Percentiles rank a stretch among this genome's conserved stretches.
phyloP scores from a whole-genome alignment of 2,329 filamentous ascomycete species.

The Penicillium sp. region DNA sequence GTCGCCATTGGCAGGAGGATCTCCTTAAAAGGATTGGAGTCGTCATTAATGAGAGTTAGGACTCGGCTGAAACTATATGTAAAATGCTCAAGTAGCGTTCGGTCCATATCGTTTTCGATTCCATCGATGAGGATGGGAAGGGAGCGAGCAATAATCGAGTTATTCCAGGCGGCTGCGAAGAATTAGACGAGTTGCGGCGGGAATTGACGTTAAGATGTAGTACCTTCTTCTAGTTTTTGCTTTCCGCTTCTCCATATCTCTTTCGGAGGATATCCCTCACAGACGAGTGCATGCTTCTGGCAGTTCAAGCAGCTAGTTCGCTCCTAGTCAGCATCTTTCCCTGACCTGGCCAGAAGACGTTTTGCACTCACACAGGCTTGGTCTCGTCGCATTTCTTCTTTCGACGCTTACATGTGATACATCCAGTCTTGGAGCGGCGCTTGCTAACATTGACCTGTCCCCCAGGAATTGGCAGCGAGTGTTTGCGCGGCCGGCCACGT shows the following conservation, averaged over 20 bases:
- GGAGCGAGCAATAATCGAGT: constrained; percentile 43
- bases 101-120: constrained; percentile 79
- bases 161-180: constrained; percentile 35
- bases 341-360: constrained; percentile 21
- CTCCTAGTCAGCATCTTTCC: constrained; percentile 1
- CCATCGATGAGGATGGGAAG: constrained; percentile 73
- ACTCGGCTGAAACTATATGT: constrained; percentile 78
- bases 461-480: constrained; percentile 67
- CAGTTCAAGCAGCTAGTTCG: constrained; percentile 67
- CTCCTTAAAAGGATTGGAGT: constrained; percentile 83
- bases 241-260: constrained; percentile 86
- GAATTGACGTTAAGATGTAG: constrained; percentile 1
- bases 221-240: constrained; percentile 72
- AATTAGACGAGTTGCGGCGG: constrained; percentile 15
- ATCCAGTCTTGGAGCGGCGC: constrained; percentile 65
- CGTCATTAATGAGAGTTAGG: constrained; percentile 79
- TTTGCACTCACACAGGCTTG: constrained; percentile 50
- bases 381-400: constrained; percentile 64
- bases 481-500: constrained; percentile 81
- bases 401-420: constrained; percentile 63
- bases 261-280: constrained; percentile 87
- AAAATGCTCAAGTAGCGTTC: constrained; percentile 82
- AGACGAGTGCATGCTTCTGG: constrained; percentile 90
- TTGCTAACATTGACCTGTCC: constrained; percentile 75
- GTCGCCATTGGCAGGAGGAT: constrained; percentile 82